These are phyloP conservation scores for Leccinum fuscescens DNA, from an alignment of 1,284 basidiomycete genomes.

Conservation along the genomic window DNA sequence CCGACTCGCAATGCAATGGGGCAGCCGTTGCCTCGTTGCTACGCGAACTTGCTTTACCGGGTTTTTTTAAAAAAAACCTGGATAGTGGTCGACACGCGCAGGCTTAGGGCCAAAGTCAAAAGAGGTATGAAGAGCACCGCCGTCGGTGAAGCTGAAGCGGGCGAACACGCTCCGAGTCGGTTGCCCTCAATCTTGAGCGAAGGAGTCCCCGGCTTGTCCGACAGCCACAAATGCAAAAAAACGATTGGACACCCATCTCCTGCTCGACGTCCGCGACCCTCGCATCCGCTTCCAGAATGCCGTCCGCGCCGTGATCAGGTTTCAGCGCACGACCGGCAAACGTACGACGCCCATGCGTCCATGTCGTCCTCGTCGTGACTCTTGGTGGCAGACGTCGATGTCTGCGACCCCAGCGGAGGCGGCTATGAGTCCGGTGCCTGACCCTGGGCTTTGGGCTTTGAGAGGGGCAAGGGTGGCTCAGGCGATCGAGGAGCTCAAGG, in stretches of 20 bases:
- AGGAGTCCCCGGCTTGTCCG: background rate
- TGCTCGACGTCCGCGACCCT: conserved; percentile 26
- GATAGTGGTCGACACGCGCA: conserved; percentile 9
- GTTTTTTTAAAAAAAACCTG: background rate
- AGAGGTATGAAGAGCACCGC: background rate
- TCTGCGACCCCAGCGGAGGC: conserved; percentile 16
- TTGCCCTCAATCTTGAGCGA: conserved; percentile 10
- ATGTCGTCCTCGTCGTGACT: conserved; percentile 22
- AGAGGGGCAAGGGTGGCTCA: conserved; percentile 52
- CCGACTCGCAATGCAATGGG: conserved; percentile 24
- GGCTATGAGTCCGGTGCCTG: conserved; percentile 33
- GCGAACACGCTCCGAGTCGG: background rate
- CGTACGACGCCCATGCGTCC: conserved; percentile 16
- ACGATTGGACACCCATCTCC: conserved; percentile 15
- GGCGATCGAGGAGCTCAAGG: conserved; percentile 56
- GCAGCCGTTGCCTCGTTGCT: conserved; percentile 13
- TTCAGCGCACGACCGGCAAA: conserved; percentile 31
- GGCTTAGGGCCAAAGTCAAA: background rate
- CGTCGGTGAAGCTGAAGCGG: background rate
- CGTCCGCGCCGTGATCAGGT: conserved; percentile 30
- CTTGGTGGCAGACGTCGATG: conserved; percentile 30
- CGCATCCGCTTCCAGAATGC: conserved; percentile 34
- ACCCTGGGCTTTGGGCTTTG: conserved; percentile 38
- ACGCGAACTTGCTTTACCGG: conserved; percentile 8
- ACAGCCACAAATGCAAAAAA: background rate